Percentiles rank a stretch among this genome's conserved stretches.
Conservation (phyloP, 2,329 filamentous ascomycete species). For the Bipolaris victoriae region DNA sequence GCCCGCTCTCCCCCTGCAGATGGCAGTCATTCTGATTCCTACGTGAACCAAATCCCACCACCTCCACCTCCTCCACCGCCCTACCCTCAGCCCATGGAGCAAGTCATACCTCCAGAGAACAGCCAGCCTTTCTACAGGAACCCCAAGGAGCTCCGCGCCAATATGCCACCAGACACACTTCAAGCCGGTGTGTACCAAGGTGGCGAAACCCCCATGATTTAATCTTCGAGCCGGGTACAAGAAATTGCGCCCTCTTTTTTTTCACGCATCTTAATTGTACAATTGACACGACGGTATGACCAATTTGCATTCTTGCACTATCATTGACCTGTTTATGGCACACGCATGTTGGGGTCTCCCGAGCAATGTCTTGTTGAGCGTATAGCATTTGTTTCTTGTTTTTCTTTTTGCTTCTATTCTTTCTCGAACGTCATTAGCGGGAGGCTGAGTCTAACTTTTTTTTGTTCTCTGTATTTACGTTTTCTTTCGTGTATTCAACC, state of each 20-base stretch:
- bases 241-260: background rate
- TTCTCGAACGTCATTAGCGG: conserved; percentile 2
- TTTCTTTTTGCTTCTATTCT: background rate
- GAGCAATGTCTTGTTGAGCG: conserved; percentile 27
- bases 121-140: conserved; percentile 46
- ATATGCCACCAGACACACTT: conserved; percentile 56
- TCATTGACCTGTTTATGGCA: conserved; percentile 17
- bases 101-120: conserved; percentile 48
- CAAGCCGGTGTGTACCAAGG: conserved; percentile 52
- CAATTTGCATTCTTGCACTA: conserved; percentile 32
- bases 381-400: conserved; percentile 14
- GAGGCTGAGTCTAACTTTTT: background rate
- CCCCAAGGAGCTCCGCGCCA: conserved; percentile 56
- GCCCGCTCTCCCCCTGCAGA: conserved; percentile 39
- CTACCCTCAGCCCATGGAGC: conserved; percentile 49
- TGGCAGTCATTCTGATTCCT: conserved; percentile 31
- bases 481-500: background rate
- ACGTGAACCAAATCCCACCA: conserved; percentile 40
- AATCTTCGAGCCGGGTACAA: conserved; percentile 3
- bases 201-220: conserved; percentile 47
- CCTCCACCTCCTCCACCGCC: conserved; percentile 47
- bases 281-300: conserved; percentile 39
- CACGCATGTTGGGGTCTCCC: background rate
- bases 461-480: background rate
- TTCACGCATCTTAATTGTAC: conserved; percentile 5